Conservation (phyloP, 2,329 filamentous ascomycete genomes). For the Celoporthe dispersa region DNA sequence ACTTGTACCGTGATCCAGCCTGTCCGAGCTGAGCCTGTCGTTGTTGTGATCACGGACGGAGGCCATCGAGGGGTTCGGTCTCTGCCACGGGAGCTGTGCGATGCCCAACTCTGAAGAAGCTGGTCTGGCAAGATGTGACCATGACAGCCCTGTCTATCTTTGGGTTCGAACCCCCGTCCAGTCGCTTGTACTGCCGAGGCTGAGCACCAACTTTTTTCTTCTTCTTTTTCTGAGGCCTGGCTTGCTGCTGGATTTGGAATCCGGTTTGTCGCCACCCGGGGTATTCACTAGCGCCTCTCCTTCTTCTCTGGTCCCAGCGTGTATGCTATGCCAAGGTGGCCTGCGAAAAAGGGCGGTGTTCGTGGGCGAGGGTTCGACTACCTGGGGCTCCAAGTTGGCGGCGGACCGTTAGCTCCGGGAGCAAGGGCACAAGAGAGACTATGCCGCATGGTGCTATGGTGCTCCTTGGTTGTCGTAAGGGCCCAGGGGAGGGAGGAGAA, state of each 20-base stretch:
- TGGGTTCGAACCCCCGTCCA: not conserved
- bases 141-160: not conserved
- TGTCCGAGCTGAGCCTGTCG: not conserved
- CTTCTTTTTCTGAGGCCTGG: too few relatives aligned
- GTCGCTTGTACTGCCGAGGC: not conserved
- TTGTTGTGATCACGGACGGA: not conserved
- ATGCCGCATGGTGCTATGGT: not conserved
- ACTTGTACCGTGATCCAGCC: not conserved
- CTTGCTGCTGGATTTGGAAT: not conserved
- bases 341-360: too few relatives aligned
- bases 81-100: not conserved
- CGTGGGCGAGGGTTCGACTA: not conserved
- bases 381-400: not conserved
- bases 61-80: not conserved
- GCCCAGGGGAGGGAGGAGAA: too few relatives aligned
- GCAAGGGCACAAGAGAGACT: not conserved
- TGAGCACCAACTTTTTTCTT: not conserved
- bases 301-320: not conserved
- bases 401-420: not conserved
- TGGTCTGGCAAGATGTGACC: not conserved
- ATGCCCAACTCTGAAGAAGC: not conserved
- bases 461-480: not conserved
- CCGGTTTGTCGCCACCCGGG: slow-evolving; percentile 5
- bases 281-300: not conserved
- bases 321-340: too few relatives aligned